Evolutionary conservation across 2,329 filamentous ascomycete species (phyloP).

Genomic region (Calonectria honghensis): DNA sequence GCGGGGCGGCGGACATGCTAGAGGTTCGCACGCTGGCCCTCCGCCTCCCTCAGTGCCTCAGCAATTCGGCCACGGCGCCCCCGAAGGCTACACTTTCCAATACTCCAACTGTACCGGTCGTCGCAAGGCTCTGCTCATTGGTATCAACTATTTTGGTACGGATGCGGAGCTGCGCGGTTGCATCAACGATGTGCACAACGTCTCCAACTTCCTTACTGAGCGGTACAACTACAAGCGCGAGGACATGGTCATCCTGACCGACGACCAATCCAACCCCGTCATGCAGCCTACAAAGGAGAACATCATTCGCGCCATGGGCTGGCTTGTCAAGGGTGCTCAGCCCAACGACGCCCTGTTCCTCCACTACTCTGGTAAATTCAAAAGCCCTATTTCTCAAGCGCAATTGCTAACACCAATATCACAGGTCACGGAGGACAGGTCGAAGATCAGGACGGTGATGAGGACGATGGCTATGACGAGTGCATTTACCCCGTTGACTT

Average conservation of each 20-base stretch:
- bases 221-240: conserved; percentile 83
- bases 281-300: conserved; percentile 85
- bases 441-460: conserved; percentile 83
- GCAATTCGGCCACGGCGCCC: conserved; percentile 80
- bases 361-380: conserved; percentile 79
- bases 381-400: neutral
- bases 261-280: conserved; percentile 82
- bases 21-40: conserved; percentile 58
- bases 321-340: conserved; percentile 82
- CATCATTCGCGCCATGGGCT: conserved; percentile 84
- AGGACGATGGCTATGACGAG: conserved; percentile 86
- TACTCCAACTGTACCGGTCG: conserved; percentile 85
- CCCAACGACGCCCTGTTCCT: conserved; percentile 87
- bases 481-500: conserved; percentile 88
- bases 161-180: conserved; percentile 83
- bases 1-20: conserved; percentile 53
- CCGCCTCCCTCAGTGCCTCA: conserved; percentile 71
- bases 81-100: conserved; percentile 81
- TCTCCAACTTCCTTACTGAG: conserved; percentile 82
- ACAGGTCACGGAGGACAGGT: conserved; percentile 85
- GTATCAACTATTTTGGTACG: conserved; percentile 88
- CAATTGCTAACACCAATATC: conserved; percentile 32
- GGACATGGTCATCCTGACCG: conserved; percentile 87
- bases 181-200: conserved; percentile 88
- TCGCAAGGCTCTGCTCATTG: conserved; percentile 84